phyloP scores from a whole-genome alignment of 163 green algal genomes.

The Chlamydomonas reinhardtii region DNA sequence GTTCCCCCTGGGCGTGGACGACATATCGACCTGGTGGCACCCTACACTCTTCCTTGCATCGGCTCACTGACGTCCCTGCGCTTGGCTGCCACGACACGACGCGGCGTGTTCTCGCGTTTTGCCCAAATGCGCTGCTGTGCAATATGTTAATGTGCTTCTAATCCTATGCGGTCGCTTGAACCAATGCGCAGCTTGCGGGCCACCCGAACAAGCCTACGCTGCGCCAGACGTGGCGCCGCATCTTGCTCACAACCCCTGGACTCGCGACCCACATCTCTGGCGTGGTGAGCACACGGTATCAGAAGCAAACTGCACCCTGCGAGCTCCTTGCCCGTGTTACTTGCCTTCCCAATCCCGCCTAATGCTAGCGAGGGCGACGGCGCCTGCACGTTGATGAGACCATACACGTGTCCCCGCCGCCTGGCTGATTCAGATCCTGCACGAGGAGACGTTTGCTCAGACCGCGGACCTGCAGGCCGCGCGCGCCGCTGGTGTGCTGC shows the following conservation, averaged over 20 bases:
- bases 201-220: slow-evolving; percentile 80
- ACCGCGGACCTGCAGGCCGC: slow-evolving; percentile 60
- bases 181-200: slow-evolving; percentile 64
- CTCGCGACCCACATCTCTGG: slow-evolving; percentile 69
- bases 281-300: slow-evolving; percentile 55
- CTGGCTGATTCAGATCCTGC: slow-evolving; percentile 70
- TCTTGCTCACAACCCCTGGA: slow-evolving; percentile 77
- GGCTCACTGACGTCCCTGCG: too few relatives aligned
- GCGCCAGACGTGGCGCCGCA: slow-evolving; percentile 72
- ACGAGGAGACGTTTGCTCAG: slow-evolving; percentile 79
- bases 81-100: too few relatives aligned
- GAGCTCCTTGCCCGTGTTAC: too few relatives aligned
- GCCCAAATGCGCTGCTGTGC: too few relatives aligned
- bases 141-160: too few relatives aligned
- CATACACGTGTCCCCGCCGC: not conserved
- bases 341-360: too few relatives aligned
- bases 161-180: too few relatives aligned
- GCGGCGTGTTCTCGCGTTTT: too few relatives aligned
- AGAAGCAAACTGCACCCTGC: not conserved
- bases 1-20: too few relatives aligned
- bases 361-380: too few relatives aligned
- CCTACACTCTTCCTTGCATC: too few relatives aligned
- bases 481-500: slow-evolving; percentile 50
- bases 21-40: too few relatives aligned
- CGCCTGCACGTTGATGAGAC: not conserved